Evolutionary conservation across 1,139 yeast species (phyloP).

Genomic region (Kodamaea arcana): DNA sequence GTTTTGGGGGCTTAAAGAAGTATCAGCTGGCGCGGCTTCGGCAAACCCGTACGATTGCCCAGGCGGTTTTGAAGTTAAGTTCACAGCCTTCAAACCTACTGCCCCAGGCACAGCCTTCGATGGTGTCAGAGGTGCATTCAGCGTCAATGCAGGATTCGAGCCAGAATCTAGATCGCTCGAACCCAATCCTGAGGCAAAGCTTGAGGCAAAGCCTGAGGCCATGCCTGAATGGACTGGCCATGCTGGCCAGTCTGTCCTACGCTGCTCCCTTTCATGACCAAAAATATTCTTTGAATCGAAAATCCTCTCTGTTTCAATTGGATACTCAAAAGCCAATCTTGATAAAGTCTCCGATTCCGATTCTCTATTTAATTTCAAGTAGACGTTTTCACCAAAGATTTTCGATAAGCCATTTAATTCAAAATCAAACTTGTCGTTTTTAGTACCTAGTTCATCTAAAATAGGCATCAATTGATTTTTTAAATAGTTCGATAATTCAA

Average conservation of each 20-base stretch:
- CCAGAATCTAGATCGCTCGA: no score
- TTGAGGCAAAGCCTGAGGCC: not conserved
- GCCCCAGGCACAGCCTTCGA: not conserved
- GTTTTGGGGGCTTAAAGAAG: no score
- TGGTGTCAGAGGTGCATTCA: not conserved
- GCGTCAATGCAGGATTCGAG: no score
- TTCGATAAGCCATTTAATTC: constrained; percentile 7
- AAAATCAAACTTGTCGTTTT: constrained; percentile 11
- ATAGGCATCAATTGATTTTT: constrained; percentile 28
- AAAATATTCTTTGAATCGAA: constrained; percentile 8
- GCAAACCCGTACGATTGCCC: not conserved
- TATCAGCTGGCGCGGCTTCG: not conserved
- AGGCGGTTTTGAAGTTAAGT: not conserved
- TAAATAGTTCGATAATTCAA: constrained; percentile 16
- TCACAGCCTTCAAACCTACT: no score
- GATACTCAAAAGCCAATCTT: constrained; percentile 13
- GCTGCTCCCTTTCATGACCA: constrained; percentile 2
- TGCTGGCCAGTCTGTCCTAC: not conserved
- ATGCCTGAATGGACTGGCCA: not conserved
- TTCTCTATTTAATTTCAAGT: constrained; percentile 19
- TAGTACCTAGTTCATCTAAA: constrained; percentile 18
- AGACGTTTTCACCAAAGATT: constrained; percentile 8
- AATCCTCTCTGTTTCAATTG: not conserved
- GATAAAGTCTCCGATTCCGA: constrained; percentile 26
- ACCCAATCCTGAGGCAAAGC: no score